Evolutionary conservation across 2,329 filamentous ascomycete species (phyloP), one percentile per base, ranked within the genome.

Genomic region (Verticillium alfalfae): DNA sequence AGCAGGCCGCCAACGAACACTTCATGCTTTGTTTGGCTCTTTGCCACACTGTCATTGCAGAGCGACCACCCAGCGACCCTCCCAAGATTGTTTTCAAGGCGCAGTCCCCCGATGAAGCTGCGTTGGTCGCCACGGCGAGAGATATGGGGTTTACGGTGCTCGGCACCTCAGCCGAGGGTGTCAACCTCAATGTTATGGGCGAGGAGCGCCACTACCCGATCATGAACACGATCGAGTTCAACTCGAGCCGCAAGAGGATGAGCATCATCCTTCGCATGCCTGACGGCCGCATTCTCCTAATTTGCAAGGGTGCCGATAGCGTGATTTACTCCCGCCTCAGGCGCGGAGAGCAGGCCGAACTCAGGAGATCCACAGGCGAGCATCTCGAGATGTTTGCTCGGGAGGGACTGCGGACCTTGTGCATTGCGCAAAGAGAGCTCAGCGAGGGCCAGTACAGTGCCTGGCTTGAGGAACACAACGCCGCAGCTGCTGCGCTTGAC

Each of bases 281-380:
- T 0, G 87, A 98, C 73, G 90, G 91, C 49, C 88, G 84, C 62
- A 97, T 99, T 64, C 83, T 95, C 60, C 83, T 99, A 1, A 96
- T 96, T 76, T 99, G 95, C 81, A 99, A 99, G 78, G 95, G 95
- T 66, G 95, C 95, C 38, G 95, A 99, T 73, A 97, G 92, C 70
- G 90, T 98, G 69, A 98, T 99, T 66, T 99, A 98, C 74, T 93
- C 93, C 8, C 90, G 95, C 6, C 81, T 99, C 63, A 91, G 88
- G 76, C 87, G 85, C 65, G 93, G 93, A 57, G 88, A 96, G 74
- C 95, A 99, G 76, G 82, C 87, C 64, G 90, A 97, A 70, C 84
- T 99, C 60, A 87, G 95, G 64, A 85, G 86, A 68, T 83, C 84
- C 18, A 99, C 96, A 1, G 95, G 93, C 3, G 92, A 97, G 68